phyloP scores from a whole-genome alignment of 768 basidiomycete species.

The Lentinula edodes region DNA sequence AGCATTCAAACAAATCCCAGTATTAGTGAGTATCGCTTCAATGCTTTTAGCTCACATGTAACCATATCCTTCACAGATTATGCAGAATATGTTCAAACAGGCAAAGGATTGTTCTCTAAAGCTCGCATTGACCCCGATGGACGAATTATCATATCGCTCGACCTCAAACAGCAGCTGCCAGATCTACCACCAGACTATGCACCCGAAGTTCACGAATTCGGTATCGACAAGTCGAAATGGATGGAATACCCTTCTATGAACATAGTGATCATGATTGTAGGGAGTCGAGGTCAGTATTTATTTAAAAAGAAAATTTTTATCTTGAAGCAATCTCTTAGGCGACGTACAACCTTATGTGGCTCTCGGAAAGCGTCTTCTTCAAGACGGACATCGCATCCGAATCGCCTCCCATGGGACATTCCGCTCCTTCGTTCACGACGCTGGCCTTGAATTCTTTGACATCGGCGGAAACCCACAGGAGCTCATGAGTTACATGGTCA shows the following conservation, averaged over 20 bases:
- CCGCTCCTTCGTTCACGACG: slow-evolving; percentile 43
- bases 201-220: slow-evolving; percentile 43
- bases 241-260: slow-evolving; percentile 36
- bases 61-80: slow-evolving; percentile 21
- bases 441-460: slow-evolving; percentile 52
- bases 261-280: slow-evolving; percentile 65
- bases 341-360: slow-evolving; percentile 67
- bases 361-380: slow-evolving; percentile 40
- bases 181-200: slow-evolving; percentile 45
- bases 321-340: slow-evolving; percentile 26
- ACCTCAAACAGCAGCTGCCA: slow-evolving; percentile 43
- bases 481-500: slow-evolving; percentile 71
- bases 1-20: slow-evolving; percentile 17
- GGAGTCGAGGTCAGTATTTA: slow-evolving; percentile 47
- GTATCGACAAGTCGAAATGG: slow-evolving; percentile 33
- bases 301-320: not conserved
- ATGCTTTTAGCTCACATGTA: not conserved
- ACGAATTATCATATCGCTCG: slow-evolving; percentile 39
- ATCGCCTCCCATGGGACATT: slow-evolving; percentile 62
- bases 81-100: slow-evolving; percentile 30
- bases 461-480: slow-evolving; percentile 61
- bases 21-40: slow-evolving; percentile 11
- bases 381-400: slow-evolving; percentile 53
- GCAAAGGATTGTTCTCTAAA: slow-evolving; percentile 36
- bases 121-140: slow-evolving; percentile 40